Evolutionary conservation across 306 rosid species (phyloP).

Genomic region (Vicia villosa): DNA sequence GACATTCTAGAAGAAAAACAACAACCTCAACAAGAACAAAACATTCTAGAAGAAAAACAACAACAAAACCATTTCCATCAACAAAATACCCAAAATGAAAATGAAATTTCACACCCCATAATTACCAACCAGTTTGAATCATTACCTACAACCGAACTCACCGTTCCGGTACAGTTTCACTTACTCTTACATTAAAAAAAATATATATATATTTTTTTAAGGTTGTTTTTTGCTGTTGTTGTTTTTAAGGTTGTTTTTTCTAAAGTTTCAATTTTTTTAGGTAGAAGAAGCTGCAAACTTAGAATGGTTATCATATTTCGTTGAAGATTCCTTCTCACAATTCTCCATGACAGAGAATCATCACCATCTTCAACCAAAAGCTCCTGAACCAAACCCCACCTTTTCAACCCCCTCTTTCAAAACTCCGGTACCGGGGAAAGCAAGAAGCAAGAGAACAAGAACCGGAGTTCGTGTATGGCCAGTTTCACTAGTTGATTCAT

Average conservation of each 20-base stretch:
- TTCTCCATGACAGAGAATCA: slow-evolving; percentile 27
- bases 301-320: slow-evolving; percentile 92
- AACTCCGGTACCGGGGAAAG: slow-evolving; percentile 74
- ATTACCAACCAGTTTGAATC: slow-evolving; percentile 41
- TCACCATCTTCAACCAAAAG: not conserved
- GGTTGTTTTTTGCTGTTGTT: not conserved
- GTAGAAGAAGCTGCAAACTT: slow-evolving; percentile 73
- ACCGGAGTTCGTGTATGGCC: slow-evolving; percentile 82
- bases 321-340: slow-evolving; percentile 82
- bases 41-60: not conserved
- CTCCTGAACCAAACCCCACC: slow-evolving; percentile 12
- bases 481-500: slow-evolving; percentile 56
- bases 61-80: slow-evolving; percentile 8
- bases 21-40: slow-evolving; percentile 6
- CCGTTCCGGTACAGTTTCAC: slow-evolving; percentile 61
- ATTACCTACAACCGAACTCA: slow-evolving; percentile 61
- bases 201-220: not conserved
- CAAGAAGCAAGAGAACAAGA: slow-evolving; percentile 75
- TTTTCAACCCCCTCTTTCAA: slow-evolving; percentile 48
- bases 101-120: slow-evolving; percentile 31
- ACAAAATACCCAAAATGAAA: not conserved
- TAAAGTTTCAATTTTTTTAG: slow-evolving; percentile 54
- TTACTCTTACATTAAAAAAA: not conserved
- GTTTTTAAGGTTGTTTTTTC: not conserved
- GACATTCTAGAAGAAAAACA: not conserved